These are phyloP conservation scores for Mucor mucedo DNA, from an alignment of 371 early-diverging fungal species.

Conservation along the genomic window DNA sequence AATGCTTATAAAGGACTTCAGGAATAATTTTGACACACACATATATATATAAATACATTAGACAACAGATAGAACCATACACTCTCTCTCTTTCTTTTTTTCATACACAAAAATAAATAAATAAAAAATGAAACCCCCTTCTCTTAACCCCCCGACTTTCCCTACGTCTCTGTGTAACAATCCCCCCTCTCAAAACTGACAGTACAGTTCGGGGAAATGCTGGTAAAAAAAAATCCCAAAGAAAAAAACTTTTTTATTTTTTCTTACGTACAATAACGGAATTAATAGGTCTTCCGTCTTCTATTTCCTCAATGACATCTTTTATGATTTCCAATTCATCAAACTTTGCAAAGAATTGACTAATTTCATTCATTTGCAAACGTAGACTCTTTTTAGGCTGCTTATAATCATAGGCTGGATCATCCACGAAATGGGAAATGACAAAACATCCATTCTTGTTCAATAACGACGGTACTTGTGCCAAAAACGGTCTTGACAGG, in stretches of 20 bases:
- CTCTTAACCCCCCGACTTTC: not conserved
- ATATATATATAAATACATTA: not conserved
- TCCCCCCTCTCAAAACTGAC: not conserved
- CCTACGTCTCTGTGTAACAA: not conserved
- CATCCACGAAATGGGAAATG: slow-evolving; percentile 54
- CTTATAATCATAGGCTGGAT: slow-evolving; percentile 27
- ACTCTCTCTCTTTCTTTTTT: not conserved
- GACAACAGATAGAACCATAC: too few relatives aligned
- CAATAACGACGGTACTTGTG: slow-evolving; percentile 31
- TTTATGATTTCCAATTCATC: slow-evolving; percentile 34
- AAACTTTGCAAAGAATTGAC: slow-evolving; percentile 16
- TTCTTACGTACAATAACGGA: slow-evolving; percentile 39
- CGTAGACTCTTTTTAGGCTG: slow-evolving; percentile 45
- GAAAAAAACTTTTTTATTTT: too few relatives aligned
- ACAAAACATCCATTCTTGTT: slow-evolving; percentile 44
- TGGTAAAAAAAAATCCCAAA: too few relatives aligned
- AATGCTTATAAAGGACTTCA: slow-evolving; percentile 38
- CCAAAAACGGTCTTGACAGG: slow-evolving; percentile 37
- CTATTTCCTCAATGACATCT: slow-evolving; percentile 43
- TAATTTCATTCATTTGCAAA: slow-evolving; percentile 39
- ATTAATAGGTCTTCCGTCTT: slow-evolving; percentile 55
- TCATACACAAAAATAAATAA: not conserved
- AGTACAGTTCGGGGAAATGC: too few relatives aligned
- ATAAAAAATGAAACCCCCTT: not conserved
- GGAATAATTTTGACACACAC: slow-evolving; percentile 6